Conservation (phyloP, 2,329 filamentous ascomycete genomes). For the Sporothrix dimorphospora region DNA sequence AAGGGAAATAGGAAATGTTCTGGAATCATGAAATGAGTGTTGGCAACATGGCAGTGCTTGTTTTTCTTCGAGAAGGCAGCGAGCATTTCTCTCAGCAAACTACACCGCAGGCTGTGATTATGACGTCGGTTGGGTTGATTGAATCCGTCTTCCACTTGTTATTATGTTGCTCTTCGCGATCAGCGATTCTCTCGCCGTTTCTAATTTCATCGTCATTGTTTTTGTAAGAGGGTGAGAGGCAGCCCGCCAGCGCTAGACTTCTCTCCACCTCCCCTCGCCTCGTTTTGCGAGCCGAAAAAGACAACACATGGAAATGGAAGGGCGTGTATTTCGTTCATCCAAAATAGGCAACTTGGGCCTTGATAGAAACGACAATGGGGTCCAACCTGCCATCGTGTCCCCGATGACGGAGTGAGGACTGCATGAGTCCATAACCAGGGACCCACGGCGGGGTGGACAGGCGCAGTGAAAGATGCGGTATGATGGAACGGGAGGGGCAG, state of each 20-base stretch:
- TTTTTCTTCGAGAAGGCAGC: not conserved
- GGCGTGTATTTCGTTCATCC: not conserved
- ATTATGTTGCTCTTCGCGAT: too few relatives aligned
- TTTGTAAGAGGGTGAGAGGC: not conserved
- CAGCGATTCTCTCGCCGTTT: too few relatives aligned
- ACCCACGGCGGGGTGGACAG: not conserved
- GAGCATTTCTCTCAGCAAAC: not conserved
- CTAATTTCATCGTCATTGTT: too few relatives aligned
- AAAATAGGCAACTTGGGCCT: not conserved
- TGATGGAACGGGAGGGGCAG: slow-evolving; percentile 4
- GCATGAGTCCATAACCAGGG: not conserved
- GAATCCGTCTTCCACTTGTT: too few relatives aligned
- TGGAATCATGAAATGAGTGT: not conserved
- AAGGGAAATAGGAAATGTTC: not conserved
- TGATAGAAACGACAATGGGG: too few relatives aligned
- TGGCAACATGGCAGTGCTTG: not conserved
- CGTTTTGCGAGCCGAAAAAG: not conserved
- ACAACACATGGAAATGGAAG: not conserved
- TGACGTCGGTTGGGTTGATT: not conserved
- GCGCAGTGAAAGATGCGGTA: not conserved
- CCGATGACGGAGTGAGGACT: not conserved
- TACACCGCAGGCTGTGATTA: too few relatives aligned
- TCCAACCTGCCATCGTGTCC: too few relatives aligned
- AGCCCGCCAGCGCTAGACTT: not conserved
- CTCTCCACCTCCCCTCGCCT: not conserved